These are phyloP conservation scores for Multifurca ochricompacta DNA, from an alignment of 768 basidiomycete species.

Conservation along the genomic window DNA sequence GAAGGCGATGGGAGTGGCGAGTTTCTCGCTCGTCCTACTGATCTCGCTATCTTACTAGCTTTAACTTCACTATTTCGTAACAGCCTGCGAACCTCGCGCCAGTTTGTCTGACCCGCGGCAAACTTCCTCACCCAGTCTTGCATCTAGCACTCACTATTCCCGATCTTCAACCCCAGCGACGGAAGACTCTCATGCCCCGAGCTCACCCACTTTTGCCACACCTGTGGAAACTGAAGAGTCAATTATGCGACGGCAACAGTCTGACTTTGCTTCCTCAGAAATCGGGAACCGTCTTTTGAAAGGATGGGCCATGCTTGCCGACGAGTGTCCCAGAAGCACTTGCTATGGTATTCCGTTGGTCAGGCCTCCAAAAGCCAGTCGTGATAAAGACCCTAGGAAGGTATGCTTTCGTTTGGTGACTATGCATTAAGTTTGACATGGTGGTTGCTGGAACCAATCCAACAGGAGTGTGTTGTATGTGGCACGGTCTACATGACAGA, in stretches of 20 bases:
- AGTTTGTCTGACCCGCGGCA: constrained; percentile 6
- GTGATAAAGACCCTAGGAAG: constrained; percentile 58
- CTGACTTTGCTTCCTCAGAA: constrained; percentile 70
- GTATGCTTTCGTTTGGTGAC: constrained; percentile 30
- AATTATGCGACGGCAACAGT: constrained; percentile 66
- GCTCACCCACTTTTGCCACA: constrained; percentile 56
- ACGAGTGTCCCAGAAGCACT: constrained; percentile 62
- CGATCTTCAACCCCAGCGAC: constrained; percentile 73
- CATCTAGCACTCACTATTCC: constrained; percentile 47
- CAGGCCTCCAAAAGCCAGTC: constrained; percentile 57
- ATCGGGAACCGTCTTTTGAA: constrained; percentile 71
- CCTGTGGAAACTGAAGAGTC: constrained; percentile 61
- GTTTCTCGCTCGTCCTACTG: constrained; percentile 21
- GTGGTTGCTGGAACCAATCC: not conserved
- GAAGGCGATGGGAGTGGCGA: constrained; percentile 34
- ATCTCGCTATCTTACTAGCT: too few relatives aligned
- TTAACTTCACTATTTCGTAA: not conserved
- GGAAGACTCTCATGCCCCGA: constrained; percentile 53
- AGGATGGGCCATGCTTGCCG: constrained; percentile 87
- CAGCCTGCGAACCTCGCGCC: constrained; percentile 1
- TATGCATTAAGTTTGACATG: not conserved
- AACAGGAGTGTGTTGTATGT: constrained; percentile 21
- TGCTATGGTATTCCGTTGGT: constrained; percentile 85
- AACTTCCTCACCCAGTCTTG: constrained; percentile 31
- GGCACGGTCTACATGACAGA: constrained; percentile 18